A percentile compares a stretch with the other conserved stretches of the same genome.
Evolutionary conservation across 768 basidiomycete genomes (phyloP).

Genomic region (Candolleomyces efflorescens): DNA sequence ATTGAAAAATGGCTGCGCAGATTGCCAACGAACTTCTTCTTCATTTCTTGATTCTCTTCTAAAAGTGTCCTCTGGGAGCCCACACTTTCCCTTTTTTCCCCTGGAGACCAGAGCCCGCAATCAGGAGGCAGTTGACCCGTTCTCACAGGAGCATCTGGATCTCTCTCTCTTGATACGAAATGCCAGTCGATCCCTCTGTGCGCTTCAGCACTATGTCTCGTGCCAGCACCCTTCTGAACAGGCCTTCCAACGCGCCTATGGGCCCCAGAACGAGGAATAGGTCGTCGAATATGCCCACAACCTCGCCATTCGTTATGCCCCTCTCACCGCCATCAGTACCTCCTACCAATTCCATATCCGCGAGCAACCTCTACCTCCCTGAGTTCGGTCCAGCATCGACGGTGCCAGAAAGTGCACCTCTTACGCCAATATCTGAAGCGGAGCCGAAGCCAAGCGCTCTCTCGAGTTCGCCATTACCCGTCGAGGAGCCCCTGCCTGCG

Average conservation of each 20-base stretch:
- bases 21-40: not conserved
- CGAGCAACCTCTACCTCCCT: conserved; percentile 9
- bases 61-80: not conserved
- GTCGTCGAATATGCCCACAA: conserved; percentile 12
- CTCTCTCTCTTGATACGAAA: not conserved
- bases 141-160: not conserved
- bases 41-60: conserved; percentile 1
- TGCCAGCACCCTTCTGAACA: conserved; percentile 21
- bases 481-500: not conserved
- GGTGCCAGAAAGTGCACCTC: not conserved
- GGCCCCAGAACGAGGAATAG: conserved; percentile 22
- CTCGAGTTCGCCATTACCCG: not conserved
- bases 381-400: conserved; percentile 2
- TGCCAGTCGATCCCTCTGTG: conserved; percentile 1
- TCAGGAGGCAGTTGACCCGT: not conserved
- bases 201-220: conserved; percentile 19
- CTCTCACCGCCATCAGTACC: conserved; percentile 1
- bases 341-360: conserved; percentile 11
- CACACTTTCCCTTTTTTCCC: no score
- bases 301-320: conserved; percentile 7
- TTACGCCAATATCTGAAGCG: not conserved
- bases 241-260: conserved; percentile 21
- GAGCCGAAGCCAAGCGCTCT: not conserved
- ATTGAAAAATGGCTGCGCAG: no score
- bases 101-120: no score